Percentiles rank a stretch among this genome's conserved stretches.
Conservation (phyloP, 495 filamentous ascomycete genomes). For the Penicillium parvum region DNA sequence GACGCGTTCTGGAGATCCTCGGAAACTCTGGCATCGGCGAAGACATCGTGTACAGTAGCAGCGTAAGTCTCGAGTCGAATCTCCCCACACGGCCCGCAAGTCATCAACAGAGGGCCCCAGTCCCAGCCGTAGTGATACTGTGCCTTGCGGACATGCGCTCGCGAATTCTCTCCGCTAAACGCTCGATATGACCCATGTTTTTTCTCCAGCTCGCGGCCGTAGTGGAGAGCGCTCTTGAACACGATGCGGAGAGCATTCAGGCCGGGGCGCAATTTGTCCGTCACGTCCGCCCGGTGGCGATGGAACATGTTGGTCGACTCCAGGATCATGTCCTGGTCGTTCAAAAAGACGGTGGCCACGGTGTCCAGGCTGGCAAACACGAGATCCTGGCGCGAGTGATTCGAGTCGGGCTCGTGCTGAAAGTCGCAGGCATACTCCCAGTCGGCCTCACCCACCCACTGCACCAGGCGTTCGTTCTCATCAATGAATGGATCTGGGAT, state of each 20-base stretch:
- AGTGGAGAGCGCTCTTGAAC: slow-evolving; percentile 35
- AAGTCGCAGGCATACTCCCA: slow-evolving; percentile 72
- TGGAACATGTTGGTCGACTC: slow-evolving; percentile 69
- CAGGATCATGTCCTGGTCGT: slow-evolving; percentile 58
- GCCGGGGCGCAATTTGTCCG: slow-evolving; percentile 31
- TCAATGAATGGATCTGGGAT: slow-evolving; percentile 67
- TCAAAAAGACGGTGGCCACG: slow-evolving; percentile 46
- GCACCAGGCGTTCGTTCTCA: slow-evolving; percentile 64
- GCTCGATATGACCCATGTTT: slow-evolving; percentile 35
- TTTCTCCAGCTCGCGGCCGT: slow-evolving; percentile 34
- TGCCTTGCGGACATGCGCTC: slow-evolving; percentile 63
- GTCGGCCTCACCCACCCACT: slow-evolving; percentile 67
- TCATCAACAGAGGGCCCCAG: slow-evolving; percentile 68
- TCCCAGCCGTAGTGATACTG: slow-evolving; percentile 87
- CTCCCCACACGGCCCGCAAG: slow-evolving; percentile 69
- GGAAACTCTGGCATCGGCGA: background rate
- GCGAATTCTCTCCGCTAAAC: slow-evolving; percentile 65
- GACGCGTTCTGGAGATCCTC: too few species aligned
- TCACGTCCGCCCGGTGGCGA: slow-evolving; percentile 58
- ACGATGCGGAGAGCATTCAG: slow-evolving; percentile 33
- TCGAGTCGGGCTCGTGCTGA: slow-evolving; percentile 30
- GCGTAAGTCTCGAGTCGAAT: slow-evolving; percentile 63
- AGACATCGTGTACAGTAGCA: slow-evolving; percentile 37
- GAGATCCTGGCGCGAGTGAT: background rate
- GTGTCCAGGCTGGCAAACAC: background rate